Conservation (phyloP, 2,329 filamentous ascomycete genomes). For the Corinectria fuckeliana region DNA sequence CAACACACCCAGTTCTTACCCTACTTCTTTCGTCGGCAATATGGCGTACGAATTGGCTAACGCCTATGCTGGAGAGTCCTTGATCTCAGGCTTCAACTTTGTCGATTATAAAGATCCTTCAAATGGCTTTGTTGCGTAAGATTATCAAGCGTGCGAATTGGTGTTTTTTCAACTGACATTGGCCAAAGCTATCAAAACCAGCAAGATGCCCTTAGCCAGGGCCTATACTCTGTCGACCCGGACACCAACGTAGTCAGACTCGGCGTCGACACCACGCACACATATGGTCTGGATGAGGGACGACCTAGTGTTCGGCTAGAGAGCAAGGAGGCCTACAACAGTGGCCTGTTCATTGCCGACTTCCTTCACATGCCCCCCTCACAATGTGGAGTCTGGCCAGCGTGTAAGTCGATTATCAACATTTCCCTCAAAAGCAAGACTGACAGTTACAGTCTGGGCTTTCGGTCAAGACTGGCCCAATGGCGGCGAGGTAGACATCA, state of each 20-base stretch:
- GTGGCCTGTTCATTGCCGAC: conserved; percentile 75
- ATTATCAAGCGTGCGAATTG: conserved; percentile 34
- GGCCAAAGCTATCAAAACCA: conserved; percentile 51
- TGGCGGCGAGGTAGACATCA: conserved; percentile 72
- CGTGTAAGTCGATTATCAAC: conserved; percentile 55
- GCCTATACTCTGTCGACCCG: conserved; percentile 52
- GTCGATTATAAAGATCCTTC: conserved; percentile 64
- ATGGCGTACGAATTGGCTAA: conserved; percentile 52
- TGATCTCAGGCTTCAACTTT: conserved; percentile 58
- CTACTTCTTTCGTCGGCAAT: conserved; percentile 12
- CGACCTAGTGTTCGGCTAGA: conserved; percentile 69
- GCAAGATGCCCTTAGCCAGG: conserved; percentile 46
- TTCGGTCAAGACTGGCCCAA: conserved; percentile 65
- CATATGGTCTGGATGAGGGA: conserved; percentile 48
- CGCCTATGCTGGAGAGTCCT: conserved; percentile 51
- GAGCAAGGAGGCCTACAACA: conserved; percentile 67
- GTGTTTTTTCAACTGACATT: conserved; percentile 15
- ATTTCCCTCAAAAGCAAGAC: neutral
- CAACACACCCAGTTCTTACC: conserved; percentile 8
- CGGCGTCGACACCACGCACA: conserved; percentile 52
- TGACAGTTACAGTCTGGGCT: conserved; percentile 53
- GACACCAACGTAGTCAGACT: conserved; percentile 52
- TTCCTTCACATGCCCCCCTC: conserved; percentile 76
- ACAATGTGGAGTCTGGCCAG: conserved; percentile 76
- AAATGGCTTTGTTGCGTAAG: conserved; percentile 71